Evolutionary conservation across 345 rosid species (phyloP).

Genomic region (Salix caprea): DNA sequence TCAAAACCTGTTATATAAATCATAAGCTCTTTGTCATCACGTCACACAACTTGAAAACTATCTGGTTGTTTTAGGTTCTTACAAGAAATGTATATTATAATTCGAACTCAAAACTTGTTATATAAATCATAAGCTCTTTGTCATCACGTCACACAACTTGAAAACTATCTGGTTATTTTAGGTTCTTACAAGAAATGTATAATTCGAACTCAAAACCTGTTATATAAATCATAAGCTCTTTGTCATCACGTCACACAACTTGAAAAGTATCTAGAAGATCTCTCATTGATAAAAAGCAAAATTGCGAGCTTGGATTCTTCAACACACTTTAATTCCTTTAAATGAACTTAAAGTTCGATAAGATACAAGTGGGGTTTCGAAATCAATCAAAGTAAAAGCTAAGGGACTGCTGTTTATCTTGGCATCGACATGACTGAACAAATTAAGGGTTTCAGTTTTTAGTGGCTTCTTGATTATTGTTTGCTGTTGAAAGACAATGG

Average conservation of each 20-base stretch:
- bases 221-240: too few species aligned
- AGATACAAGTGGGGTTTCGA: constrained; percentile 11
- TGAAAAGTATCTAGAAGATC: not conserved
- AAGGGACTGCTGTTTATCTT: not conserved
- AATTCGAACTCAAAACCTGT: rapidly evolving
- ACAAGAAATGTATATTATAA: rapidly evolving
- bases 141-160: too few species aligned
- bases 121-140: too few species aligned
- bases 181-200: rapidly evolving
- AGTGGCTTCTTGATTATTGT: not conserved
- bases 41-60: not conserved
- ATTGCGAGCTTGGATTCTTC: constrained; percentile 15
- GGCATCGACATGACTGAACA: not conserved
- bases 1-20: too few species aligned
- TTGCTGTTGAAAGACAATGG: too few species aligned
- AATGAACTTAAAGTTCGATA: constrained; percentile 2
- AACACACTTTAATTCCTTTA: constrained; percentile 2
- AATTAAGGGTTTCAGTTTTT: not conserved
- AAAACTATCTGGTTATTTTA: not conserved
- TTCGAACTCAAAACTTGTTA: rapidly evolving
- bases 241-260: too few species aligned
- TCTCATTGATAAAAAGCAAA: not conserved
- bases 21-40: too few species aligned
- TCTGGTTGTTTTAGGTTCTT: rapidly evolving
- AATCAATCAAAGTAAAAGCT: not conserved